Base-by-base conservation (phyloP, 306 rosid genomes). In the Amphicarpaea edgeworthii region DNA sequence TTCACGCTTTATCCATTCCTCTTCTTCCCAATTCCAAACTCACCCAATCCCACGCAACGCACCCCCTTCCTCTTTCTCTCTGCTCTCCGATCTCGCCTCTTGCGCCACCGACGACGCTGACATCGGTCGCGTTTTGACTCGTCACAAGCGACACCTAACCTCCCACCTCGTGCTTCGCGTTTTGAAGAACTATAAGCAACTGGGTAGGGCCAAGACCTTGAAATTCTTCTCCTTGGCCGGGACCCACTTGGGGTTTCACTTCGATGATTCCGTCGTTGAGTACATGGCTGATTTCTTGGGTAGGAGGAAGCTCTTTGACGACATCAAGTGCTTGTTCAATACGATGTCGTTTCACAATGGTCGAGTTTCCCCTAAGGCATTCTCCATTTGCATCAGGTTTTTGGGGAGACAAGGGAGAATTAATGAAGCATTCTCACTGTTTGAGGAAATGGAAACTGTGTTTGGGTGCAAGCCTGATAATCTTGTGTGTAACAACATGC, bases 251-350 rank as follows among this genome's bases (percentile, higher is more conserved):
- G 85, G 66, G 12, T 90, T 79, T 88, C 83, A 53, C 65, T 85
- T 90, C 53, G 83, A 88, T 67, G 87, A 88, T 12, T 51, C 57
- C 20, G 90, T 90, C 68, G 80, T 88, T 71, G 96, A 90, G 68
- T 90, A 83, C 82, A 85, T 87, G 91, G 87, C 85, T 53, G 96
- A 90, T 84, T 90, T 90, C 77, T 78, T 90, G 14, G 90, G 93
- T 50, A 83, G 96, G 68, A 90, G 96, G 77, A 90, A 90, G 59
- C 87, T 90, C 2, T 90, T 90, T 53, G 96, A 90, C 75, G 96
- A 90, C 66, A 80, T 90, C 62, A 90, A 87, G 84, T 82, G 93
- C 79, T 85, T 90, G 76, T 57, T 90, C 16, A 69, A 79, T 50
- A 88, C 96, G 0, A 55, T 90, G 12, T 69, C 84, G 2, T 84